Conservation (phyloP, 352 stramenopile genomes). For the Phytophthora pini region DNA sequence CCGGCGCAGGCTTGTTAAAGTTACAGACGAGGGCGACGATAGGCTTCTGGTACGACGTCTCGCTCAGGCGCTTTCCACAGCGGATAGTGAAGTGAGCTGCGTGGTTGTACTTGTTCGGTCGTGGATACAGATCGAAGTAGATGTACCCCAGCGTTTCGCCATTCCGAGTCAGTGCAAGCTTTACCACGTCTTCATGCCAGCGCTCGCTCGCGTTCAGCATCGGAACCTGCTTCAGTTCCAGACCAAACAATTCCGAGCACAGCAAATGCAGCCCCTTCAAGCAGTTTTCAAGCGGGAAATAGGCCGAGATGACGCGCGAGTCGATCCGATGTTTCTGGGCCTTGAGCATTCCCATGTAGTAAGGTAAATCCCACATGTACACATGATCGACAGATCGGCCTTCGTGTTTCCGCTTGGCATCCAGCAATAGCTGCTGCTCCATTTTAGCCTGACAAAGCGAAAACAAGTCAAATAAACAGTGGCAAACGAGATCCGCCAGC, state of each 20-base stretch:
- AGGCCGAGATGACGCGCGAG: slow-evolving; percentile 81
- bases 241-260: slow-evolving; percentile 90
- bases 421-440: slow-evolving; percentile 66
- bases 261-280: slow-evolving; percentile 91
- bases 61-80: slow-evolving; percentile 83
- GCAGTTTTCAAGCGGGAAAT: slow-evolving; percentile 93
- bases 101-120: slow-evolving; percentile 87
- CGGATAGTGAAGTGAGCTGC: slow-evolving; percentile 97
- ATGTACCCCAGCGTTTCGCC: slow-evolving; percentile 87
- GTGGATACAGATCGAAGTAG: slow-evolving; percentile 96
- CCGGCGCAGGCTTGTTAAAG: slow-evolving; percentile 81
- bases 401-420: slow-evolving; percentile 73
- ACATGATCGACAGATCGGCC: slow-evolving; percentile 52
- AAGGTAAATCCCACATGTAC: slow-evolving; percentile 95
- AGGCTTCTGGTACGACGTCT: slow-evolving; percentile 91
- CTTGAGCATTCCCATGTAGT: slow-evolving; percentile 93
- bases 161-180: slow-evolving; percentile 86
- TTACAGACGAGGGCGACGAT: slow-evolving; percentile 95
- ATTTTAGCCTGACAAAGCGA: slow-evolving; percentile 42
- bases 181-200: slow-evolving; percentile 91
- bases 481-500: not conserved
- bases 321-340: slow-evolving; percentile 76
- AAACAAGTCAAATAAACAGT: not conserved
- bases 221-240: slow-evolving; percentile 82
- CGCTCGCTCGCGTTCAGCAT: slow-evolving; percentile 82